Conservation (phyloP, 225 moss, liverwort and hornwort genomes). For the Neckera pumila region DNA sequence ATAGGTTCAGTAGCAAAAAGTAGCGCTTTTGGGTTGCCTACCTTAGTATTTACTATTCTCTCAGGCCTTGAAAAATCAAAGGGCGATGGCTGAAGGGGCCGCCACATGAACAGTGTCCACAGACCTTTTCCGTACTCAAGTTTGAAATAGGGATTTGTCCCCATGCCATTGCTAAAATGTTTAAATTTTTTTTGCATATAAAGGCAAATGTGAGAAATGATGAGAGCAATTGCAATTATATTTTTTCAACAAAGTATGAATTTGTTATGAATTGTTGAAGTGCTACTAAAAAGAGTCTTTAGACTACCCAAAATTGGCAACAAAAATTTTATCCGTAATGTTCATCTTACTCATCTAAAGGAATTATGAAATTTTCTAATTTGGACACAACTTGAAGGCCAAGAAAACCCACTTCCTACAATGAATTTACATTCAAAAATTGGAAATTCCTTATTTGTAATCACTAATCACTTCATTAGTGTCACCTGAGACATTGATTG, state of each 20-base stretch:
- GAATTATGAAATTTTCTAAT: too few relatives aligned
- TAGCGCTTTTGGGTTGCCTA: too few relatives aligned
- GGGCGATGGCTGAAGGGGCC: background rate
- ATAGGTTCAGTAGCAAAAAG: too few relatives aligned
- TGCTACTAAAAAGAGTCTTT: accelerated
- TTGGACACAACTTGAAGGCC: accelerated
- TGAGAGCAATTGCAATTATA: background rate
- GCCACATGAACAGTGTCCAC: background rate
- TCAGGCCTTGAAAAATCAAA: background rate
- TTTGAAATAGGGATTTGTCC: too few relatives aligned
- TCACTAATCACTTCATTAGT: accelerated
- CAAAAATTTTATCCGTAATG: accelerated
- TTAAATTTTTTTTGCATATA: too few relatives aligned
- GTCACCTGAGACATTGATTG: background rate
- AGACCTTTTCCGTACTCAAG: background rate
- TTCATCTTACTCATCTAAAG: too few relatives aligned
- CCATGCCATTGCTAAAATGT: too few relatives aligned
- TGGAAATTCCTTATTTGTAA: too few relatives aligned
- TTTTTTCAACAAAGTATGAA: background rate
- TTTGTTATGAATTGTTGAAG: background rate
- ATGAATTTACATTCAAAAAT: too few relatives aligned
- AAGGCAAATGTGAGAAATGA: too few relatives aligned
- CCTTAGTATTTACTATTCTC: background rate
- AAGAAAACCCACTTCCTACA: accelerated
- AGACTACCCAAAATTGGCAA: too few relatives aligned